Percentiles rank a stretch among this genome's conserved stretches.
Evolutionary conservation across 2,329 filamentous ascomycete genomes (phyloP).

Genomic region (Magnaporthales sp.): DNA sequence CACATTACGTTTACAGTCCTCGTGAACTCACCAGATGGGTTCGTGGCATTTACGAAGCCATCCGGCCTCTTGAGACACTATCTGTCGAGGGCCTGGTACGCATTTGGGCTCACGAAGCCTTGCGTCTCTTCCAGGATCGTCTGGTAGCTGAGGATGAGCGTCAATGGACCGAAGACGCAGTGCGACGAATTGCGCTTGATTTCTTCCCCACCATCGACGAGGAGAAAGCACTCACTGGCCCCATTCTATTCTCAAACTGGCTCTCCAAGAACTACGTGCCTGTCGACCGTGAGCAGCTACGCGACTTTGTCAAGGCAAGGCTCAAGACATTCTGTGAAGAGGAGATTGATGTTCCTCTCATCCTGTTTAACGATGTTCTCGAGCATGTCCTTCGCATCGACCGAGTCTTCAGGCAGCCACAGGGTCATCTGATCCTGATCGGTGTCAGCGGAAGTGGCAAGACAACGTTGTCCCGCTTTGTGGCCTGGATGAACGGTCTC

Average conservation of each 20-base stretch:
- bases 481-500: conserved; percentile 99
- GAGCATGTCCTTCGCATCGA: conserved; percentile 98
- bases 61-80: conserved; percentile 81
- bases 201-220: conserved; percentile 96
- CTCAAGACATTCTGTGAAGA: conserved; percentile 98
- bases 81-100: conserved; percentile 85
- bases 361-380: conserved; percentile 98
- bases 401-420: conserved; percentile 94
- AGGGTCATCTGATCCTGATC: conserved; percentile 96
- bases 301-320: conserved; percentile 95
- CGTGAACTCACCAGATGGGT: conserved; percentile 98
- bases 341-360: conserved; percentile 95
- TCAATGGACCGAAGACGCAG: conserved; percentile 86
- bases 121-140: conserved; percentile 94
- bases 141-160: conserved; percentile 91
- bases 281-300: conserved; percentile 87
- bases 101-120: conserved; percentile 96
- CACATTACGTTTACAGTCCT: conserved; percentile 98
- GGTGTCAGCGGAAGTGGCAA: conserved; percentile 98
- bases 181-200: conserved; percentile 78
- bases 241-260: conserved; percentile 99
- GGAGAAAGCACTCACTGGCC: conserved; percentile 76
- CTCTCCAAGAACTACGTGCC: conserved; percentile 97
- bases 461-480: conserved; percentile 93
- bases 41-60: conserved; percentile 93